Evolutionary conservation across 1,284 basidiomycete genomes (phyloP), one percentile per base, ranked within the genome.

Genomic region (Cryptococcus floricola): DNA sequence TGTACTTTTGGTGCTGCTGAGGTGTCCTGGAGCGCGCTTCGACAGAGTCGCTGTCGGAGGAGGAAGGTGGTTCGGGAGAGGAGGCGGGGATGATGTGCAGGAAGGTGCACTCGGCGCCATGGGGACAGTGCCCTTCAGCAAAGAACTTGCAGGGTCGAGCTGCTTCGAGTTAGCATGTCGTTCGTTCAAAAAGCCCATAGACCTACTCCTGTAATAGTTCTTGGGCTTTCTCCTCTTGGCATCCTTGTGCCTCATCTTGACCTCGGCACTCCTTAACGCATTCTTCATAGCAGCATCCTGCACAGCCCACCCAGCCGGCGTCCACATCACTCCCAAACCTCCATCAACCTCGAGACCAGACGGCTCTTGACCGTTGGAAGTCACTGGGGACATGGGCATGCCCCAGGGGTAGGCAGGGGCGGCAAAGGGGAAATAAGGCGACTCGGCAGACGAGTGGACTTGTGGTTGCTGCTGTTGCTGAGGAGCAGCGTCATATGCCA

Each of bases 131-230:
- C 0, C 74, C 74, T n/a, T 71, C 60, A 1, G 58, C 52, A 46
- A 67, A 77, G 56, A 70, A 74, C 50, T 62, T 68, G 57, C 76
- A 77, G 3, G 66, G 64, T 25, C 65, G 63, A 4, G 70, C 68
- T 69, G 48, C 38, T n/a, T 43, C 37, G 52, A 8, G 38, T 13
- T 25, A 38, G 23, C 27, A 37, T 31, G 18, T 18, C 34, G 39
- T 4, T 45, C 10, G 27, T 34, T 23, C 23, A 23, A 23, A 2
- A 23, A 19, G 14, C 19, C 7, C n/a, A 5, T 13, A 6, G 14
- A 66, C 71, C 63, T 51, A 75, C 73, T 73, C 50, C 66, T 62
- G 52, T 67, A 75, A 53, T 70, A 71, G 18, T 44, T 60, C 60
- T 70, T 71, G 18, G 53, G 52, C 14, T 57, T 48, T 48, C 51